A percentile compares a stretch with the other conserved stretches of the same genome.
Conservation (phyloP, 306 rosid genomes). For the Fagus crenata region DNA sequence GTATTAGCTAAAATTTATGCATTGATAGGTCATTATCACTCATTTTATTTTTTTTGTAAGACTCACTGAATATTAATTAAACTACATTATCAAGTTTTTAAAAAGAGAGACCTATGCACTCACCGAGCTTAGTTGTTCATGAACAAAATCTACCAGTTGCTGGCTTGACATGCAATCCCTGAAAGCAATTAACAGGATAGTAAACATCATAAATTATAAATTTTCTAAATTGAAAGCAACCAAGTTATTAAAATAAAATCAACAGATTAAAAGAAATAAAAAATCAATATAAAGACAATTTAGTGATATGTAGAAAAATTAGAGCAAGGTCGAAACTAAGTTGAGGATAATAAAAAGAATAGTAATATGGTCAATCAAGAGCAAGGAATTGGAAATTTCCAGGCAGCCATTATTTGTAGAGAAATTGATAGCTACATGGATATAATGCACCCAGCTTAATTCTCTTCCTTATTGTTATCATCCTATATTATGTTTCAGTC, state of each 20-base stretch:
- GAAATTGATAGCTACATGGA: too few relatives aligned
- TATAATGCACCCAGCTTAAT: too few relatives aligned
- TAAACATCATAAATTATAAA: conserved; percentile 6
- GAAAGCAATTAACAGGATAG: conserved; percentile 38
- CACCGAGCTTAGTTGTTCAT: conserved; percentile 62
- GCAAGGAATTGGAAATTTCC: not conserved
- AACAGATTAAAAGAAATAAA: not conserved
- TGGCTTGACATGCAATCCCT: conserved; percentile 99
- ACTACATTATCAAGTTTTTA: conserved; percentile 9
- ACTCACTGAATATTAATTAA: not conserved
- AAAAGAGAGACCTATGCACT: conserved; percentile 27
- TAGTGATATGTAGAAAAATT: not conserved
- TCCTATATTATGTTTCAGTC: too few relatives aligned
- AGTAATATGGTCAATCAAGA: not conserved
- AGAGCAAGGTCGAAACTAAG: not conserved
- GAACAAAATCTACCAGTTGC: conserved; percentile 81
- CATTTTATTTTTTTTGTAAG: not conserved
- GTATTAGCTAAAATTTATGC: not conserved
- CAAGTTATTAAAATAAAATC: not conserved
- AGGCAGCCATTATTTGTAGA: too few relatives aligned
- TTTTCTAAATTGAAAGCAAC: not conserved
- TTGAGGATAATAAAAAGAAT: not conserved
- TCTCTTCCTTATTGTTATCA: too few relatives aligned
- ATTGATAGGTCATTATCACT: not conserved
- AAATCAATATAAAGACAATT: too few relatives aligned